A percentile compares a stretch with the other conserved stretches of the same genome.
phyloP scores from a whole-genome alignment of 2,329 filamentous ascomycete species.

The Alternaria angustiovoidea region DNA sequence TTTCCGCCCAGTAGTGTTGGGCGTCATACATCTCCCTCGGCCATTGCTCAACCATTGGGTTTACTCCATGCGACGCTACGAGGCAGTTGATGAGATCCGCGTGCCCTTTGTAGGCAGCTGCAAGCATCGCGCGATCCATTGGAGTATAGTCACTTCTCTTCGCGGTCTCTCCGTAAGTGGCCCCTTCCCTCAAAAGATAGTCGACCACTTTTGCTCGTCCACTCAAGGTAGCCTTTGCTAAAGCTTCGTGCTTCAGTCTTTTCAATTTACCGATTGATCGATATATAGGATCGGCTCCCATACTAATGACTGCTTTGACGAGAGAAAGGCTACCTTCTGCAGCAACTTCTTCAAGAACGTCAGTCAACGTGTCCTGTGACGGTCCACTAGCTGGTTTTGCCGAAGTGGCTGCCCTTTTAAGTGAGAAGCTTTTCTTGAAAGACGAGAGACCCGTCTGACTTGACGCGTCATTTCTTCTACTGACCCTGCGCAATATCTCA shows the following conservation, averaged over 20 bases:
- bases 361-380: slow-evolving; percentile 15
- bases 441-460: slow-evolving; percentile 12
- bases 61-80: slow-evolving; percentile 24
- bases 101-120: slow-evolving; percentile 27
- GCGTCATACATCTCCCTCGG: slow-evolving; percentile 27
- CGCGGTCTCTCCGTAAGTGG: slow-evolving; percentile 23
- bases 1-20: slow-evolving; percentile 29
- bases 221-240: slow-evolving; percentile 24
- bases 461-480: slow-evolving; percentile 9
- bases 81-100: slow-evolving; percentile 24
- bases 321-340: slow-evolving; percentile 24
- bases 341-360: slow-evolving; percentile 25
- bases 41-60: slow-evolving; percentile 30
- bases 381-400: slow-evolving; percentile 1
- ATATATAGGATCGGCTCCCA: slow-evolving; percentile 20
- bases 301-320: slow-evolving; percentile 19
- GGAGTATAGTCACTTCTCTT: slow-evolving; percentile 20
- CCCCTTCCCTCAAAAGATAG: slow-evolving; percentile 23
- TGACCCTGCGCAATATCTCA: slow-evolving; percentile 22
- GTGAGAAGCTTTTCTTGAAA: slow-evolving; percentile 21
- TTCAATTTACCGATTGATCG: slow-evolving; percentile 20
- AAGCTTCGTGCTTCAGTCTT: slow-evolving; percentile 26
- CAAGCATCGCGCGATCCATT: slow-evolving; percentile 22
- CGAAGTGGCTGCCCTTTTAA: slow-evolving; percentile 20
- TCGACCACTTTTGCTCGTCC: slow-evolving; percentile 26